Evolutionary conservation across 31 red algal species (phyloP).

Genomic region (Pterothamnion heteromorphum): DNA sequence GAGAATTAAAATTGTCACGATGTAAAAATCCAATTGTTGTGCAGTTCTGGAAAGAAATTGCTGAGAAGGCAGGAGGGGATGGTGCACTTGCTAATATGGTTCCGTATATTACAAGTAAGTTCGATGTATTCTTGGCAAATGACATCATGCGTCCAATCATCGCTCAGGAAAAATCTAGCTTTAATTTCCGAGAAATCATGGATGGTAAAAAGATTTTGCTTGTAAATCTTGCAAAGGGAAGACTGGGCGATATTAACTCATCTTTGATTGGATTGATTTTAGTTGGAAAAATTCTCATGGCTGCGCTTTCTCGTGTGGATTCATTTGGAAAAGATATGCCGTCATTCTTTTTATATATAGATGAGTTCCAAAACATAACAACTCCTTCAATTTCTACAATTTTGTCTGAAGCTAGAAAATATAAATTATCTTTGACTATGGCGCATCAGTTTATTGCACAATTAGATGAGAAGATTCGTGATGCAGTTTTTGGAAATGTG

Average conservation of each 20-base stretch:
- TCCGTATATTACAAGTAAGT: slow-evolving; percentile 13
- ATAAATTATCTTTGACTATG: slow-evolving; percentile 3
- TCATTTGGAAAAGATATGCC: not conserved
- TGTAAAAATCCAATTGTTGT: slow-evolving; percentile 10
- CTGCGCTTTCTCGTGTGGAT: not conserved
- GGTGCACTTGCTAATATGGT: not conserved
- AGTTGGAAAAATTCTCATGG: slow-evolving; percentile 5
- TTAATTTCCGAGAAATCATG: not conserved
- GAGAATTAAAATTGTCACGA: not conserved
- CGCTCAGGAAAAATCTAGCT: not conserved
- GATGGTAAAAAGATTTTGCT: slow-evolving; percentile 8
- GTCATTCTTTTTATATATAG: slow-evolving; percentile 2
- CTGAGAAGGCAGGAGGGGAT: not conserved
- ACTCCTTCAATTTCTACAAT: not conserved
- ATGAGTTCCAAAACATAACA: not conserved
- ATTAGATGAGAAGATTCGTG: not conserved
- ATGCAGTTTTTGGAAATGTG: slow-evolving; percentile 6
- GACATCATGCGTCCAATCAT: slow-evolving; percentile 4
- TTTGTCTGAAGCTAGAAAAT: not conserved
- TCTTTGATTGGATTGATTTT: not conserved
- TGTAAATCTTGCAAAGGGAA: not conserved
- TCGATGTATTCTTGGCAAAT: not conserved
- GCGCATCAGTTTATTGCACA: slow-evolving; percentile 4
- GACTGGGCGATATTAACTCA: not conserved
- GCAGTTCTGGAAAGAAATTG: not conserved